Conservation (phyloP, 192 early-diverging fungal species). For the Jimgerdemannia lactiflua region DNA sequence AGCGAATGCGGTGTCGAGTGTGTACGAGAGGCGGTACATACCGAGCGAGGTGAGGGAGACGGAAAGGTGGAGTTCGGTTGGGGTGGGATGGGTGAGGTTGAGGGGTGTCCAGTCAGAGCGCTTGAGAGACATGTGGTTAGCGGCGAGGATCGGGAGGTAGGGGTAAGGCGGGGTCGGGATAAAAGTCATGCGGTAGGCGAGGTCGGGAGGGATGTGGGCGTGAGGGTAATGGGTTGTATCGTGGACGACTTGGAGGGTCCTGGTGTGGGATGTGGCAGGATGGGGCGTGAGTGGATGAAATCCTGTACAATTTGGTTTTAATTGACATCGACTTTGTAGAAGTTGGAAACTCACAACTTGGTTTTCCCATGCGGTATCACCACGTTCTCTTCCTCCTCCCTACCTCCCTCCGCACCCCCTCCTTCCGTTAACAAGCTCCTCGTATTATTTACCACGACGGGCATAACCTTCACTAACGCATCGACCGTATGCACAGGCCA, state of each 20-base stretch:
- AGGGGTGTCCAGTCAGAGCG: constrained; percentile 37
- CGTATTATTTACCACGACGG: background rate
- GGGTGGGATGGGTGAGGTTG: constrained; percentile 7
- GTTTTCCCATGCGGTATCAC: background rate
- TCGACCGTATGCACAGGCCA: background rate
- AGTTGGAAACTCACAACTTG: background rate
- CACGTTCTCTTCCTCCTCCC: background rate
- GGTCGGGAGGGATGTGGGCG: background rate
- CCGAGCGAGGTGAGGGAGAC: constrained; percentile 37
- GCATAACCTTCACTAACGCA: background rate
- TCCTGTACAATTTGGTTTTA: background rate
- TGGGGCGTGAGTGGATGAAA: background rate
- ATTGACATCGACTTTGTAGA: background rate
- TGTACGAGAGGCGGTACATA: constrained; percentile 47
- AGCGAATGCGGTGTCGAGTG: constrained; percentile 25
- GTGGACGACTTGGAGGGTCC: background rate
- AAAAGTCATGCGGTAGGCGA: background rate
- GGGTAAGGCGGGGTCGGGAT: background rate
- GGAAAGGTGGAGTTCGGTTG: constrained; percentile 12
- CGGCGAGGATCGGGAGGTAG: constrained; percentile 44
- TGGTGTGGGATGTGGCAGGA: background rate
- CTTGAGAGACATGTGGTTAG: constrained; percentile 38
- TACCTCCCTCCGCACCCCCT: background rate
- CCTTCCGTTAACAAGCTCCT: background rate
- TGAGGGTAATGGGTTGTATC: background rate